Base-by-base conservation (phyloP, 2,329 filamentous ascomycete species). In the Botrytis sinoallii region DNA sequence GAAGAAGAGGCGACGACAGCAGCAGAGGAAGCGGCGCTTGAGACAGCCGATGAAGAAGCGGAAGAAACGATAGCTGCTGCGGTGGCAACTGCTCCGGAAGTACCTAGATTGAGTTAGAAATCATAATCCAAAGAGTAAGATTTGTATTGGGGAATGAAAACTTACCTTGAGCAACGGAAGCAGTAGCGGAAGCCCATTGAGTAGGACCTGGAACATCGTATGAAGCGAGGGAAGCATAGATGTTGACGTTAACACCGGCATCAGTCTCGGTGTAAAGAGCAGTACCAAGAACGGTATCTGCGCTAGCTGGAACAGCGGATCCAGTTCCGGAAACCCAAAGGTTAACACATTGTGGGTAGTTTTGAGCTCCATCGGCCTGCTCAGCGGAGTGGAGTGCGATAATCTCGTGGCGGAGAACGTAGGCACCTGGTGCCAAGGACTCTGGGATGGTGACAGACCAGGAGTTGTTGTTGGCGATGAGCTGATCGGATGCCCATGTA, bases 401-500 rank as follows among this genome's bases (percentile, higher is more conserved):
- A 35, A 75, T 77, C 59, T 77, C 86, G 75, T 88, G 86, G 3
- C 86, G 82, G 40, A 88, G 77, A 52, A 88, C 84, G 75, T 88
- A 88, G 72, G 84, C 82, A 1, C 86, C 86, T 0, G 84, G 77
- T 6, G 77, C 79, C 55, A 87, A 78, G 42, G 82, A 79, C 0
- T 73, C 63, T 10, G 86, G 86, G 52, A 87, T 82, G 7, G 80
- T 83, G n/a, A 85, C 81, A n/a, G 83, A 83, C 84, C 85, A 87
- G 76, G 82, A 85, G 80, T 86, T 86, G 81, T 88, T 88, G 78
- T 85, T 84, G 72, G 82, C 80, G 77, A 88, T 88, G 74, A 90
- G 80, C 8, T 85, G 79, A 74, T 85, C 83, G 5, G 83, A 81
- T 1, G 82, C 82, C 85, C 85, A 86, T 18, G 75, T 84, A 25